Conservation (phyloP, 805 yeast species). For the Zygosaccharomyces bailii region DNA sequence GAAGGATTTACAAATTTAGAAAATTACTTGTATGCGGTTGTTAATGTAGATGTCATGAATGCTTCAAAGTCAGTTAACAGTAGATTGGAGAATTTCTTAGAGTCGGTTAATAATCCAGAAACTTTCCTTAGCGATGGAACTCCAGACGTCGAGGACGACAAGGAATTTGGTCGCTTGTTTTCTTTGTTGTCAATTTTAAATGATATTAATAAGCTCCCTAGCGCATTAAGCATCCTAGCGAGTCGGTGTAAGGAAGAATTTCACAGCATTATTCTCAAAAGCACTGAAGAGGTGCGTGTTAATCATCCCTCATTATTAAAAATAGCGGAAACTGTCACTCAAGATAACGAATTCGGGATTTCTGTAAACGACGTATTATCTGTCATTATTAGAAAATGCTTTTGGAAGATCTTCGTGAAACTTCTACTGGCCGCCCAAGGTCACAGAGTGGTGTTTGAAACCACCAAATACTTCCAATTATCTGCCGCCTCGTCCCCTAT, state of each 20-base stretch:
- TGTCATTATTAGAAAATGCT: slow-evolving; percentile 61
- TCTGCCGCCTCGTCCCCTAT: slow-evolving; percentile 23
- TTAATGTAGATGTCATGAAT: slow-evolving; percentile 54
- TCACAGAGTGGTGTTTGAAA: slow-evolving; percentile 62
- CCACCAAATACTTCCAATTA: slow-evolving; percentile 39
- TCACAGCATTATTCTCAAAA: slow-evolving; percentile 56
- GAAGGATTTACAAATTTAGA: slow-evolving; percentile 45
- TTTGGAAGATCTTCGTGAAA: slow-evolving; percentile 65
- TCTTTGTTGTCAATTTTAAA: slow-evolving; percentile 55
- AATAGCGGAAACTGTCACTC: slow-evolving; percentile 21
- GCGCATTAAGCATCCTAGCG: slow-evolving; percentile 51
- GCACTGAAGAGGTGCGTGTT: slow-evolving; percentile 61
- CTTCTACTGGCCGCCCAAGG: slow-evolving; percentile 62
- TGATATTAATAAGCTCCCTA: slow-evolving; percentile 58
- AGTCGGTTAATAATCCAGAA: slow-evolving; percentile 5
- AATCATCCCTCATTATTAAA: slow-evolving; percentile 48
- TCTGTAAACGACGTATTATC: slow-evolving; percentile 48
- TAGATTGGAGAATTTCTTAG: slow-evolving; percentile 38
- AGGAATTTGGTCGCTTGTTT: slow-evolving; percentile 36
- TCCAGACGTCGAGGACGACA: slow-evolving; percentile 3
- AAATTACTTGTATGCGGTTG: slow-evolving; percentile 51
- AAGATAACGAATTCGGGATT: slow-evolving; percentile 34
- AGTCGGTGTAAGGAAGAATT: slow-evolving; percentile 60
- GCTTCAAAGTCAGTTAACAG: slow-evolving; percentile 42
- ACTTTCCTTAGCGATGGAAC: slow-evolving; percentile 1